Evolutionary conservation across 2,329 filamentous ascomycete genomes (phyloP), one percentile per base, ranked within the genome.

Genomic region (Pyrenochaeta sp.): DNA sequence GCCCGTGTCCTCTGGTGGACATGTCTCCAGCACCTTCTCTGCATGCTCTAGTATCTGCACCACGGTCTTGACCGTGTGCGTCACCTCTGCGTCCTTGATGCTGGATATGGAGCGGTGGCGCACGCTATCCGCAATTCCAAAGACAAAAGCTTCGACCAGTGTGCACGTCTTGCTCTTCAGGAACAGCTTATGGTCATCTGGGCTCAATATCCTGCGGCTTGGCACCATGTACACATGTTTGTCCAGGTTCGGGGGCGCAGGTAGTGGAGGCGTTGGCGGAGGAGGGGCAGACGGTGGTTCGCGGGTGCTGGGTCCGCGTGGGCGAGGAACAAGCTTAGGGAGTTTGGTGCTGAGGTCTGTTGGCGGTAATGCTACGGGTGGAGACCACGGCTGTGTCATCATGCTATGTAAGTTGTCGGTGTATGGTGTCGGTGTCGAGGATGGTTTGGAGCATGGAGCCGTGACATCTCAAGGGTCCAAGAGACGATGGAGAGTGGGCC

Each of bases 1-100:
- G 40, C 92, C 92, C 41, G 93, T 90, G 60, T 98, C 92, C 63
- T 94, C 84, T 0, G 95, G 89, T 0, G 95, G 95, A 46, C 89
- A 88, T 45, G 83, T 78, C 12, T 82, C 78, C 4, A 96, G 82
- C 1, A 94, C 81, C 4, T 79, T 75, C 47, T 91, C 87, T 7
- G 90, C 85, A 48, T 88, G 83, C 30, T 89, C 83, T 10, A 99
- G 82, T 17, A 97, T 86, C 14, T 75, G 70, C 33, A 96, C 75
- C 29, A 98, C 85, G 12, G 84, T 82, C 53, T 80, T 79, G 48
- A 96, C 79, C 3, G 82, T 75, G 14, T 82, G 78, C 60, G 88
- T 86, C n/a, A 87, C 75, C 37, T 85, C 80, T n/a, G 83, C 79
- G 21, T 82, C 81, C 53, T 86, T 77, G 5, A 88, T 80, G 30